phyloP scores from a whole-genome alignment of 495 filamentous ascomycete species.

The Neurospora sp. region DNA sequence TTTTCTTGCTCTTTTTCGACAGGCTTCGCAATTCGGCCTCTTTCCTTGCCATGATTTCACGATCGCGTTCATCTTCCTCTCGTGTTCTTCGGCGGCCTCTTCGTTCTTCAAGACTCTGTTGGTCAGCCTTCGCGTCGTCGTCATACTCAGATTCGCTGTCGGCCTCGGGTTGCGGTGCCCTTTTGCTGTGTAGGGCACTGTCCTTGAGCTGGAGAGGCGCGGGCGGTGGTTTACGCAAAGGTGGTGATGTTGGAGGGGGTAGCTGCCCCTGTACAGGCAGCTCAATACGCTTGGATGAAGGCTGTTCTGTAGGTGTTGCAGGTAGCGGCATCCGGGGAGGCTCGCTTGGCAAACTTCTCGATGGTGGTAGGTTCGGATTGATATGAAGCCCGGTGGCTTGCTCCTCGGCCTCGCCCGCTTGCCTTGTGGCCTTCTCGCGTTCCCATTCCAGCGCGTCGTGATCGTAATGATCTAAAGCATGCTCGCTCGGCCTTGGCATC shows the following conservation, averaged over 20 bases:
- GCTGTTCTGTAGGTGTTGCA: constrained; percentile 29
- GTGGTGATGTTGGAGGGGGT: constrained; percentile 39
- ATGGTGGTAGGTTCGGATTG: constrained; percentile 35
- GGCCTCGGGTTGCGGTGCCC: constrained; percentile 38
- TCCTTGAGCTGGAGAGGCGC: constrained; percentile 67
- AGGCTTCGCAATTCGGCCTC: constrained; percentile 55
- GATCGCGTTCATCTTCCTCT: constrained; percentile 75
- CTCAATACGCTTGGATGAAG: constrained; percentile 9
- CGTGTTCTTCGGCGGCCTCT: constrained; percentile 78
- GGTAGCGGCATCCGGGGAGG: constrained; percentile 34
- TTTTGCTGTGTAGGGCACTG: constrained; percentile 21
- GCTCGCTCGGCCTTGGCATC: constrained; percentile 44
- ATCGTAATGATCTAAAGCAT: constrained; percentile 42
- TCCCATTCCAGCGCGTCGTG: constrained; percentile 37
- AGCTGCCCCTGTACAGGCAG: constrained; percentile 18
- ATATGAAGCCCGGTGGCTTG: constrained; percentile 22
- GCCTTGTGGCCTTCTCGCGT: constrained; percentile 31
- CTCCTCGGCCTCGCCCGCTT: constrained; percentile 28
- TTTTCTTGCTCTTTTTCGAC: constrained; percentile 55
- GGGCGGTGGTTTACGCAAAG: constrained; percentile 70
- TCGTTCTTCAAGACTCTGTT: constrained; percentile 41
- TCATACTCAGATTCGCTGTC: constrained; percentile 79
- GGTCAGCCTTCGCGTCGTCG: constrained; percentile 58
- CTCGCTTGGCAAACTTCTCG: constrained; percentile 35
- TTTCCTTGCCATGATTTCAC: constrained; percentile 53